Percentiles rank a stretch among this genome's conserved stretches.
These are phyloP conservation scores for Epichloe hybrida DNA, from an alignment of 2,329 filamentous ascomycete species.

Conservation along the genomic window DNA sequence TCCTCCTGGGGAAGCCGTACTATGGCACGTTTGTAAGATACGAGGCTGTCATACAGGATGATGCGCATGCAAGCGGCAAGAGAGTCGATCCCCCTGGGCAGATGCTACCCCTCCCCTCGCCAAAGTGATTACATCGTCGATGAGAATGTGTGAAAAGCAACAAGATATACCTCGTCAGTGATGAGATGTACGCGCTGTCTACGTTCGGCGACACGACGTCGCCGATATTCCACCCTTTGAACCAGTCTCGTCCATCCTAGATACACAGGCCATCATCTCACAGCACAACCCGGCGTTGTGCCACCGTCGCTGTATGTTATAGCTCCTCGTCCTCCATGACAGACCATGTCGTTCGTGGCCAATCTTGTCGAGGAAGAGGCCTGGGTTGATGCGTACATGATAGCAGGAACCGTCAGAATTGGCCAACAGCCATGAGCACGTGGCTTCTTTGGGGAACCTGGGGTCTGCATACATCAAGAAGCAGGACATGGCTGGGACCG, in stretches of 20 bases:
- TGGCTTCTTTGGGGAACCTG: conserved; percentile 32
- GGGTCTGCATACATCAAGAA: conserved; percentile 15
- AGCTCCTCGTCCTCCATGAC: conserved; percentile 25
- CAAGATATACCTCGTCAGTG: conserved; percentile 34
- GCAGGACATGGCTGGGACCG: conserved; percentile 1
- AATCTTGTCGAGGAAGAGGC: conserved; percentile 29
- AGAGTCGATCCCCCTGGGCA: conserved; percentile 26
- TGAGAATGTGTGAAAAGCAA: conserved; percentile 21
- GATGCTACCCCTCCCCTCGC: too few relatives aligned
- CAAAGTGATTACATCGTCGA: too few relatives aligned
- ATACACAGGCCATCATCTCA: conserved; percentile 28
- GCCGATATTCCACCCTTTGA: conserved; percentile 24
- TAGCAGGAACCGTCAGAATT: conserved; percentile 27
- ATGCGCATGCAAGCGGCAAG: conserved; percentile 23
- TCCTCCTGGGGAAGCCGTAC: conserved; percentile 29
- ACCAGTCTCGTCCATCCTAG: conserved; percentile 29
- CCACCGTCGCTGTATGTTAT: neutral
- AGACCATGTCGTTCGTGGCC: conserved; percentile 25
- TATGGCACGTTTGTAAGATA: conserved; percentile 36
- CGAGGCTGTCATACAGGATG: conserved; percentile 25
- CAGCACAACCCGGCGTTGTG: conserved; percentile 29
- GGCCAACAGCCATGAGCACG: conserved; percentile 23
- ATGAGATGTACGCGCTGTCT: conserved; percentile 19
- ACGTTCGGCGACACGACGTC: conserved; percentile 26
- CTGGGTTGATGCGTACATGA: conserved; percentile 31